Percentiles rank a stretch among this genome's conserved stretches.
Conservation (phyloP, 2,329 filamentous ascomycete species). For the Stemphylium beticola region DNA sequence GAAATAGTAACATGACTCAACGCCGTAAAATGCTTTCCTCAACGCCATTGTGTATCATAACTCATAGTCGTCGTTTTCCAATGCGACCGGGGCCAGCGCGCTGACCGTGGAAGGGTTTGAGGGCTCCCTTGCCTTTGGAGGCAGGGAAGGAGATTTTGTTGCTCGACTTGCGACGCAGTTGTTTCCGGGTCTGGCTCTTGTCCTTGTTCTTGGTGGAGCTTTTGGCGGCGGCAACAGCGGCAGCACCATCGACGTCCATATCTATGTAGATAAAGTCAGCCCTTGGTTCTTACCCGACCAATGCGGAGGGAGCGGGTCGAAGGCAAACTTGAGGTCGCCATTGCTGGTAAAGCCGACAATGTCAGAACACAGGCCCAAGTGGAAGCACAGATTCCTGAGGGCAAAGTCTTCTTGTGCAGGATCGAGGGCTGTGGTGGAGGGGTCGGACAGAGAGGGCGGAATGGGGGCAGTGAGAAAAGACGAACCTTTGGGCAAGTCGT, state of each 20-base stretch:
- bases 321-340: conserved; percentile 46
- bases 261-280: conserved; percentile 45
- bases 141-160: conserved; percentile 50
- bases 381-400: conserved; percentile 45
- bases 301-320: conserved; percentile 44
- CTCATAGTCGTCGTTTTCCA: conserved; percentile 34
- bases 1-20: conserved; percentile 26
- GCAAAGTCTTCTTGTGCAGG: conserved; percentile 25
- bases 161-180: conserved; percentile 45
- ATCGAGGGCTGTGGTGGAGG: conserved; percentile 14
- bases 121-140: conserved; percentile 41
- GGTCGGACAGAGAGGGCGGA: conserved; percentile 31
- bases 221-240: conserved; percentile 16
- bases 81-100: conserved; percentile 26
- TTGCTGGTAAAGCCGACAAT: conserved; percentile 46
- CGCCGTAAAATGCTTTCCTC: conserved; percentile 34
- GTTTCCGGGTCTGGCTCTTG: conserved; percentile 46
- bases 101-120: conserved; percentile 39
- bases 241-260: conserved; percentile 49
- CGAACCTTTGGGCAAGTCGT: conserved; percentile 42
- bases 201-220: conserved; percentile 42
- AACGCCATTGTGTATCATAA: conserved; percentile 24
- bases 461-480: conserved; percentile 39
- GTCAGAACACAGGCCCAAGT: conserved; percentile 49
- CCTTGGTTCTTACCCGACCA: conserved; percentile 39